Base-by-base conservation (phyloP, 73 alveolate species). In the Symbiodinium natans region DNA sequence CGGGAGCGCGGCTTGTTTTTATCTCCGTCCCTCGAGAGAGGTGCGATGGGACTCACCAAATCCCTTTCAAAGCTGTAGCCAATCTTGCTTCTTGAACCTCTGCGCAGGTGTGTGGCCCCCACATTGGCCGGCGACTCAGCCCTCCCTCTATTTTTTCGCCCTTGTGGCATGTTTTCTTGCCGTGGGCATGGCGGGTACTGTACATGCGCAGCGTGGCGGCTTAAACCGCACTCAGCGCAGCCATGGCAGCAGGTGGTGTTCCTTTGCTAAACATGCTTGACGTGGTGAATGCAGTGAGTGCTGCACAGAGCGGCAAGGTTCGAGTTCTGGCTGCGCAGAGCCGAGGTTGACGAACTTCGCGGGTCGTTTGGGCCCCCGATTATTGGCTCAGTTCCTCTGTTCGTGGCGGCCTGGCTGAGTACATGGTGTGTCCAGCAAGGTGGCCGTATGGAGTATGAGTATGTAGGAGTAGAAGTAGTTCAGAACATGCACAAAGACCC, bases 1-100 rank as follows among this genome's bases (percentile, higher is more conserved):
- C 98, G 59, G 98, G 98, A 38, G 41, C 98, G 7, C 56, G 98
- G n/a, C 25, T 92, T 63, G 83, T 92, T 41, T 92, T 92, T 42
- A 46, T 46, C 83, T 92, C 98, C 10, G 80, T 92, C 92, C 98
- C 98, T 23, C 80, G 98, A 34, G 98, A 92, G 63, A 89, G 96
- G 96, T 87, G 25, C 41, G 15, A 9, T 74, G 43, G 46, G 23
- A 29, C 77, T 11, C 17, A 2, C n/a, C 68, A 2, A n/a, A n/a
- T n/a, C n/a, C n/a, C n/a, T n/a, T n/a, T n/a, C n/a, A n/a, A n/a
- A n/a, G n/a, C n/a, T n/a, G n/a, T n/a, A n/a, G n/a, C n/a, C n/a
- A n/a, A n/a, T n/a, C n/a, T n/a, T n/a, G n/a, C n/a, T n/a, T n/a
- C n/a, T n/a, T n/a, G n/a, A n/a, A n/a, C n/a, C n/a, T 63, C 3